Evolutionary conservation across 257 asterid genomes (phyloP), one percentile per base, ranked within the genome.

Genomic region (Solanum dulcamara): DNA sequence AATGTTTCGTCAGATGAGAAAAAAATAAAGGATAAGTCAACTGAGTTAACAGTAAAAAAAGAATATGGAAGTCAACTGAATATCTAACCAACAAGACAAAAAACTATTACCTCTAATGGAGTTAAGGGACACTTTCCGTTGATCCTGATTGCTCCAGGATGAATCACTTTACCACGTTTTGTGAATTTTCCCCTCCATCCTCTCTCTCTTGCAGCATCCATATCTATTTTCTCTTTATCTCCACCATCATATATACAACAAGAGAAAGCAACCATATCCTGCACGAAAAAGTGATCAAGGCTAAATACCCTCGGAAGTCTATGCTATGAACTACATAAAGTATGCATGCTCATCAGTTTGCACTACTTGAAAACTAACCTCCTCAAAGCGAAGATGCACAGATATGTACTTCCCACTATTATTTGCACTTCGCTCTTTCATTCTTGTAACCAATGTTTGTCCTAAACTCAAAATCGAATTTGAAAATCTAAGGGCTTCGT

Each of bases 221-320:
- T 97, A 87, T 97, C 98, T 72, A 82, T 62, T 88, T 92, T 97
- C 88, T 97, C 99, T 87, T 88, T 86, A 46, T 87, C 88, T 24
- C 98, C 99, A 35, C 99, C 99, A 89, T 95, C 98, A 91, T 93
- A 97, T 85, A 94, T 86, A 91, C 99, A 95, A 88, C 99, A 97
- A 51, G 99, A 97, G 90, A 97, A 97, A 57, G 99, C 99, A 87
- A 97, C 98, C 99, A 97, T 97, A 88, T 97, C 99, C 99, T 97
- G 90, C 86, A 88, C 26, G 85, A 87, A 88, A 85, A 80, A 85
- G 89, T 79, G 40, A 85, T 82, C 72, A 87, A 79, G 46, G 84
- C 74, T 26, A 51, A 3, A 68, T 24, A 42, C 44, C 42, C 53
- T 46, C 5, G 72, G 62, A 83, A 40, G 53, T 42, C 44, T 64